Evolutionary conservation across 1,284 basidiomycete genomes (phyloP).

Genomic region (Fomitiporia mediterranea): DNA sequence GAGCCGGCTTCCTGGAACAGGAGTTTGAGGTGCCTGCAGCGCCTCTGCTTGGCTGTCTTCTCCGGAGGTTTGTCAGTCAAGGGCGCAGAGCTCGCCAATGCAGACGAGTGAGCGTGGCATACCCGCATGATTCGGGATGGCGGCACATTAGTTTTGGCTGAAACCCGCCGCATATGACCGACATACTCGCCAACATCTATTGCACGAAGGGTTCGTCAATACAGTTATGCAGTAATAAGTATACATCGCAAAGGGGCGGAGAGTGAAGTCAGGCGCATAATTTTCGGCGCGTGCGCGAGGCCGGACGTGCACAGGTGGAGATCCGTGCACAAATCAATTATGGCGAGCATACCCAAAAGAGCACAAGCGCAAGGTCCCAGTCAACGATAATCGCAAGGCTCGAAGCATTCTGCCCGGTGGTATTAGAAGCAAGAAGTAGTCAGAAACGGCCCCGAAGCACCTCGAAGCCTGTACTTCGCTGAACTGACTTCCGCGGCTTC

Average conservation of each 20-base stretch:
- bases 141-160: conserved; percentile 1
- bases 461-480: neutral
- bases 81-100: neutral
- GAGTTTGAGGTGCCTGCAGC: neutral
- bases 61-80: neutral
- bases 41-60: neutral
- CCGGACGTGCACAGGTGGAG: neutral
- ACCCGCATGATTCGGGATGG: neutral
- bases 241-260: neutral
- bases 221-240: neutral
- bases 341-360: neutral
- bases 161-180: neutral
- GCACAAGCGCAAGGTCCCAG: conserved; percentile 3
- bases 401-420: conserved; percentile 2
- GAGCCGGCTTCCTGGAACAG: neutral
- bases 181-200: neutral
- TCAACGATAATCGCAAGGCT: neutral
- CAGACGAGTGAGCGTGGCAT: neutral
- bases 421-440: conserved; percentile 5
- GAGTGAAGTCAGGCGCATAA: neutral
- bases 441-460: conserved; percentile 3
- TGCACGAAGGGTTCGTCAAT: neutral
- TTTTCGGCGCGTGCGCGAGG: conserved; percentile 4
- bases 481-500: neutral
- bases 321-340: neutral